Base-by-base conservation (phyloP, 176 grass and related monocot genomes). In the Neostapfia colusana region DNA sequence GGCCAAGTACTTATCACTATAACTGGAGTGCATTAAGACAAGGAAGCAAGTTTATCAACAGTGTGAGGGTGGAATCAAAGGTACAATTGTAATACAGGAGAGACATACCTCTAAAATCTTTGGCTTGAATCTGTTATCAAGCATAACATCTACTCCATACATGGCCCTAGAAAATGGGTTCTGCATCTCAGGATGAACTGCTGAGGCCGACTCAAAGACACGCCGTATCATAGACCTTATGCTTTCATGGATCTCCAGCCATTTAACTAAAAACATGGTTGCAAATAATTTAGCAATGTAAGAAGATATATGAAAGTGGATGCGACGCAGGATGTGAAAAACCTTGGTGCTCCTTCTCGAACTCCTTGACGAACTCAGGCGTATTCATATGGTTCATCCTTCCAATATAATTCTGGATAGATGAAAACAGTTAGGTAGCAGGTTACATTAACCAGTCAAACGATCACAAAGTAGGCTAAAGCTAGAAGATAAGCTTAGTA, bases 341-440 rank as follows among this genome's bases (percentile, higher is more conserved):
- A 97, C 91, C 95, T 97, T 92, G 89, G 74, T 97, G 91, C 73
- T 97, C 95, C 84, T 93, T 90, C 81, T 93, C 89, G 49, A 97
- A 97, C 79, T 88, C 91, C 79, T 83, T 82, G 62, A 93, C 68
- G 13, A 97, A 97, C 28, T 93, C 91, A 82, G 91, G 84, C 4
- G 95, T 97, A 55, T 93, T 89, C 79, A 93, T 90, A 85, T 97
- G 95, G 67, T 88, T 86, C 82, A 97, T 78, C 63, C 46, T 93
- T 75, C 91, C 95, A 65, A 78, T 86, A 73, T 97, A 97, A 83
- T 97, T 97, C 95, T 97, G 76, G 36, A 88, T 49, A 51, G n/a
- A 42, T 13, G 15, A 61, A 45, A 79, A 66, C n/a, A 79, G 26
- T 79, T 40, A 82, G 37, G 65, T 59, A 37, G 24, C 28, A 10